Percentiles rank a stretch among this genome's conserved stretches.
These are phyloP conservation scores for Linnemannia hyalina DNA, from an alignment of 192 early-diverging fungal genomes.

Conservation along the genomic window DNA sequence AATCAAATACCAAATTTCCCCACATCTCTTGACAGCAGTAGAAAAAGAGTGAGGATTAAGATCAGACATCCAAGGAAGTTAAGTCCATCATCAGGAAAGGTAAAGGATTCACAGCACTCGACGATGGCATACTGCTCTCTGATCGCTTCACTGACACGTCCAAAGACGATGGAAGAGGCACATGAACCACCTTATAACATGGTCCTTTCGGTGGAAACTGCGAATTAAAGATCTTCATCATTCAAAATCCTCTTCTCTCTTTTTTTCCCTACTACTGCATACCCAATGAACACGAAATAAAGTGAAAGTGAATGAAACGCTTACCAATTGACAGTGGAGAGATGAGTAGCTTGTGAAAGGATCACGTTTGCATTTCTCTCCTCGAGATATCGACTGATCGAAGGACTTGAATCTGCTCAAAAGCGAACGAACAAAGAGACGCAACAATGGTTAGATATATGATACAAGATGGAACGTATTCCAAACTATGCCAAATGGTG, in stretches of 20 bases:
- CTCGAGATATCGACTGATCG: not conserved
- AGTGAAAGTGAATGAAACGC: not conserved
- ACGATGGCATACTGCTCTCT: slow-evolving; percentile 61
- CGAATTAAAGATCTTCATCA: slow-evolving; percentile 56
- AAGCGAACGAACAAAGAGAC: not conserved
- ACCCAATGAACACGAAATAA: too few species aligned
- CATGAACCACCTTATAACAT: slow-evolving; percentile 47
- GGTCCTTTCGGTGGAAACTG: slow-evolving; percentile 60
- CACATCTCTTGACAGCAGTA: not conserved
- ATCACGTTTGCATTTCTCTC: not conserved
- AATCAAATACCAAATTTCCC: not conserved
- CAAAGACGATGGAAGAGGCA: slow-evolving; percentile 30
- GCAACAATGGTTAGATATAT: not conserved
- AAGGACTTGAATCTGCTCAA: not conserved
- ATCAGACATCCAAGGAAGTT: slow-evolving; percentile 62
- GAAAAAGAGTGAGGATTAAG: slow-evolving; percentile 1
- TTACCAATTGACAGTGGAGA: slow-evolving; percentile 6
- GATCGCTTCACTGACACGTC: slow-evolving; percentile 52
- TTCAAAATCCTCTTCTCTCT: slow-evolving; percentile 12
- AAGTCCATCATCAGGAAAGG: slow-evolving; percentile 51
- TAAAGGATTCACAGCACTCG: slow-evolving; percentile 37
- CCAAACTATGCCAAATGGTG: not conserved
- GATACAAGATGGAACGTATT: not conserved
- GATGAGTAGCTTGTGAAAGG: not conserved
- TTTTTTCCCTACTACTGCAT: not conserved